These are phyloP conservation scores for Botryotinia narcissicola DNA, from an alignment of 2,329 filamentous ascomycete genomes.

Conservation along the genomic window DNA sequence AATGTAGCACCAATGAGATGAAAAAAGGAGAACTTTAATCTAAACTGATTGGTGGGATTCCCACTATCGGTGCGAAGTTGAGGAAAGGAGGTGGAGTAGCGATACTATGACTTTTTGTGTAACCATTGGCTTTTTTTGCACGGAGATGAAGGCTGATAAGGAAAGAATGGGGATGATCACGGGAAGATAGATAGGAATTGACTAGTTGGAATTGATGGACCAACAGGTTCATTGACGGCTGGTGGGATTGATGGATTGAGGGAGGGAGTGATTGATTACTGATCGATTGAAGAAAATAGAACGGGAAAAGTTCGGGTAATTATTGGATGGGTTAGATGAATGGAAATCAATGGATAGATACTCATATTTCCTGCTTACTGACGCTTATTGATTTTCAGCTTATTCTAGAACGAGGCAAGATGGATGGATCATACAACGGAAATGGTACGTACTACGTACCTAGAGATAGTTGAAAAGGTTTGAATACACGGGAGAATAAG, in stretches of 20 bases:
- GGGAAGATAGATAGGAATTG: background rate
- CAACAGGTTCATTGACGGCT: background rate
- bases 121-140: background rate
- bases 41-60: background rate
- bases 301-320: background rate
- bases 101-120: background rate
- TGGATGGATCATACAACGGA: background rate
- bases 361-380: background rate
- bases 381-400: background rate
- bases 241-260: background rate
- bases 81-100: background rate
- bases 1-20: background rate
- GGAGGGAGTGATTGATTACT: background rate
- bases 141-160: background rate
- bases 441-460: background rate
- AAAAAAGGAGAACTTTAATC: background rate
- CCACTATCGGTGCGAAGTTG: background rate
- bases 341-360: background rate
- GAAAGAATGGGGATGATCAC: slow-evolving; percentile 1
- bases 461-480: no score
- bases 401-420: background rate
- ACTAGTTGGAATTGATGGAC: background rate
- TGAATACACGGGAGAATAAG: background rate
- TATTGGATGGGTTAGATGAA: background rate
- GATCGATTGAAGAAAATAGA: background rate